A percentile compares a stretch with the other conserved stretches of the same genome.
Conservation (phyloP, 371 early-diverging fungal genomes). For the Mortierella sp. region DNA sequence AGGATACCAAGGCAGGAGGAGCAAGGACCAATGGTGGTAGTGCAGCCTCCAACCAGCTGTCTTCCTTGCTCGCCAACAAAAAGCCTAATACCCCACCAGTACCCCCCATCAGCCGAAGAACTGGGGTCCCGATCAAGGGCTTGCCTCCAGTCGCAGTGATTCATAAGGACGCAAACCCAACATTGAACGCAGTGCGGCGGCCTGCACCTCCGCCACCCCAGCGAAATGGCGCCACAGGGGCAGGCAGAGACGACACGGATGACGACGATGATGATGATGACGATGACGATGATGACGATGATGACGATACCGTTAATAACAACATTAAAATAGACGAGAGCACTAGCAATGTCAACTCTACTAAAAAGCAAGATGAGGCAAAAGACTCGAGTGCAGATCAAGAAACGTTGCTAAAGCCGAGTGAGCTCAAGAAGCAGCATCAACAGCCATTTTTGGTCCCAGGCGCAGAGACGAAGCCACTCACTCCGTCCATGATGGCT, state of each 20-base stretch:
- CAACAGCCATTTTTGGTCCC: neutral
- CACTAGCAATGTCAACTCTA: neutral
- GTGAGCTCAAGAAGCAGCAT: conserved; percentile 30
- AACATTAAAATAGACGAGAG: neutral
- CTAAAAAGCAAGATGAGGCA: neutral
- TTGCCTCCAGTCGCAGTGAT: conserved; percentile 26
- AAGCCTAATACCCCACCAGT: conserved; percentile 2
- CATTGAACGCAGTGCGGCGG: conserved; percentile 8
- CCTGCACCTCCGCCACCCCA: conserved; percentile 42
- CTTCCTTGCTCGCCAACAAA: too few species aligned
- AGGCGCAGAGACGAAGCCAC: neutral
- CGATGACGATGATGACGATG: conserved; percentile 29
- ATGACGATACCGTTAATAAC: conserved; percentile 14
- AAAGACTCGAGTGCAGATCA: neutral
- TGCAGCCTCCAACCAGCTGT: too few species aligned
- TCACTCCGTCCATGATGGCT: neutral
- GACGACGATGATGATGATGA: conserved; percentile 21
- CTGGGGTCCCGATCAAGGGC: conserved; percentile 6
- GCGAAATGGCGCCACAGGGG: neutral
- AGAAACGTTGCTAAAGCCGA: conserved; percentile 34
- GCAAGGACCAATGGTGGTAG: too few species aligned
- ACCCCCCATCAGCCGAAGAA: conserved; percentile 30
- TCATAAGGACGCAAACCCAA: conserved; percentile 15
- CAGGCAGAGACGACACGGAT: neutral
- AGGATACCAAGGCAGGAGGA: neutral